These are phyloP conservation scores for Fraxinus platypoda DNA, from an alignment of 305 asterid species.

Conservation along the genomic window DNA sequence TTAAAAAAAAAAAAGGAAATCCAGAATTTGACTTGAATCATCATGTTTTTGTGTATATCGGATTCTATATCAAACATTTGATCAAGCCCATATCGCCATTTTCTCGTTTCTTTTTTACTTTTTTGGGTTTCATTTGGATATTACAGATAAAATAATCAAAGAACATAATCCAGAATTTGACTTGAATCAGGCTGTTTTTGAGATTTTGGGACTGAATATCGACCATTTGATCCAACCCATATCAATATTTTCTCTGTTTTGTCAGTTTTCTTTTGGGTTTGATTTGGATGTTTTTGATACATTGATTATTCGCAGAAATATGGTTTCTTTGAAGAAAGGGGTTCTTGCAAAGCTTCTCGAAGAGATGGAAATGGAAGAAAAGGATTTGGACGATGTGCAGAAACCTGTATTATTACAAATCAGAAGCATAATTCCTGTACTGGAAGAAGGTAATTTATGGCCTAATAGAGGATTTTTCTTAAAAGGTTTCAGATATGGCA, in stretches of 20 bases:
- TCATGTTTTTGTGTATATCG: not conserved
- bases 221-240: not conserved
- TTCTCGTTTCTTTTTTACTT: not conserved
- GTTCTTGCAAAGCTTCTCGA: too few relatives aligned
- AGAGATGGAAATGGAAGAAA: too few relatives aligned
- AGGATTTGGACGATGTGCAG: too few relatives aligned
- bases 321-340: slow-evolving; percentile 44
- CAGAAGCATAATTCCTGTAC: too few relatives aligned
- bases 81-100: not conserved
- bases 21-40: not conserved
- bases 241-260: not conserved
- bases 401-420: too few relatives aligned
- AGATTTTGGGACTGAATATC: not conserved
- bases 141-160: not conserved
- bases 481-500: too few relatives aligned
- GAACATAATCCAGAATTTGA: not conserved
- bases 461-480: too few relatives aligned
- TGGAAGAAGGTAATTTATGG: too few relatives aligned
- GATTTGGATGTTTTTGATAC: not conserved
- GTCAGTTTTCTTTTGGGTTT: not conserved
- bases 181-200: not conserved
- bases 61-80: not conserved
- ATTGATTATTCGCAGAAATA: slow-evolving; percentile 20
- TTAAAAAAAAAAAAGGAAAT: not conserved
- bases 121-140: not conserved